Base-by-base conservation (phyloP, 139 green algal species). In the Yamagishiella unicocca region DNA sequence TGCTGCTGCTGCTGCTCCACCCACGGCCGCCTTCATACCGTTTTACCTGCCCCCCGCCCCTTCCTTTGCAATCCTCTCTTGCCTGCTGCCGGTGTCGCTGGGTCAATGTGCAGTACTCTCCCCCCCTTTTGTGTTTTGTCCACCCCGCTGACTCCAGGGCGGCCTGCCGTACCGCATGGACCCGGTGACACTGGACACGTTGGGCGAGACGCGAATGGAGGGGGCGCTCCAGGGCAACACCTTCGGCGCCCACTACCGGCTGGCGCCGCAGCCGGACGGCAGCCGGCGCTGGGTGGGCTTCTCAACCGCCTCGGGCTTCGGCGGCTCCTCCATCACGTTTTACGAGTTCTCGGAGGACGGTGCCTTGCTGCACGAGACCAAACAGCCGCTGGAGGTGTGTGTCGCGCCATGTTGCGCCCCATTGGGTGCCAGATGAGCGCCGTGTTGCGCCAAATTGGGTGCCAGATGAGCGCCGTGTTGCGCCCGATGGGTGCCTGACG, bases 171-270 rank as follows among this genome's bases (percentile, higher is more conserved):
- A 93, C 78, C 68, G 88, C 68, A 79, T 95, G 61, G 62, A 92
- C 45, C 78, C 90, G 4, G 1, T 14, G 21, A 90, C 82, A 1
- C 82, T 95, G 8, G 85, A 87, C 25, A 95, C 92, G 0, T 0
- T 89, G 22, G 90, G 76, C 12, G 92, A 94, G 84, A 90, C 9
- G 3, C 58, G 68, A 21, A 25, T 95, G 64, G 89, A 83, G 9
- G 90, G 90, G 22, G 85, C 89, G 58, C 86, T 95, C 8, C 14
- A 22, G 40, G 76, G 37, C 31, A 68, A 4, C 35, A 74, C 75
- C 29, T 83, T 95, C 50, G 89, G 61, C 7, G 92, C 82, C 54
- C 92, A 95, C 83, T 95, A 94, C 90, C 73, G 87, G 2, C 25
- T 94, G 0, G 35, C 35, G 14, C 29, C 35, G 29, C 4, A 83